Base-by-base conservation (phyloP, 2,329 filamentous ascomycete species). In the Akanthomyces uredinophilus region DNA sequence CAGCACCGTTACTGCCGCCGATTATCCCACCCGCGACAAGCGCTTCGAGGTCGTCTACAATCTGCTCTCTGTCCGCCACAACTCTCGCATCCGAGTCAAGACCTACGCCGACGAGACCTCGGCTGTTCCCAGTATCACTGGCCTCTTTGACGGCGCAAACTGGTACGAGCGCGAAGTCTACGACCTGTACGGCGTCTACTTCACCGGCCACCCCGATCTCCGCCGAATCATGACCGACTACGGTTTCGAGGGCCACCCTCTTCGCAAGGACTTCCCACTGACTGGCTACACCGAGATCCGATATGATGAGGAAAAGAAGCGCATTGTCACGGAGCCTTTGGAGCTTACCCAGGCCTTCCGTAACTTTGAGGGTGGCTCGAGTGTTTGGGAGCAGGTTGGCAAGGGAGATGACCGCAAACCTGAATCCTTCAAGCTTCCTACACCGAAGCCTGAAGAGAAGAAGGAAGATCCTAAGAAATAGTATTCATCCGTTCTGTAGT, bases 301-400 rank as follows among this genome's bases (percentile, higher is more conserved):
- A 72, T 99, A 96, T 74, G 95, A 99, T 69, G 95, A 99, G 80
- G 96, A 99, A 84, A 99, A 97, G 90, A 99, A 99, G 87, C 87
- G 95, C 65, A 97, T 99, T 73, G 94, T 99, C 64, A 94, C 96
- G 37, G 96, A 99, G 83, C 95, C 96, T 46, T 83, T 99, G 55
- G 95, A 99, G 81, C 85, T 99, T 77, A 98, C 95, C 16, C 95
- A 99, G 79, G 95, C 96, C 8, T 99, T 96, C 87, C 88, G 95
- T 70, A 98, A 99, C 81, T 99, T 99, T 73, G 93, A 97, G 79
- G 92, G 93, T 65, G 92, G 92, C 62, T 87, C 87, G 52, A 87
- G 87, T 66, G 84, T 84, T 16, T 88, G 85, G 86, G 86, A 87
- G 79, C 86, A 83, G 67, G 77, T 88, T 65, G 85, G 83, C 64